Base-by-base conservation (phyloP, 1,284 basidiomycete species). In the Papiliotrema flavescens region DNA sequence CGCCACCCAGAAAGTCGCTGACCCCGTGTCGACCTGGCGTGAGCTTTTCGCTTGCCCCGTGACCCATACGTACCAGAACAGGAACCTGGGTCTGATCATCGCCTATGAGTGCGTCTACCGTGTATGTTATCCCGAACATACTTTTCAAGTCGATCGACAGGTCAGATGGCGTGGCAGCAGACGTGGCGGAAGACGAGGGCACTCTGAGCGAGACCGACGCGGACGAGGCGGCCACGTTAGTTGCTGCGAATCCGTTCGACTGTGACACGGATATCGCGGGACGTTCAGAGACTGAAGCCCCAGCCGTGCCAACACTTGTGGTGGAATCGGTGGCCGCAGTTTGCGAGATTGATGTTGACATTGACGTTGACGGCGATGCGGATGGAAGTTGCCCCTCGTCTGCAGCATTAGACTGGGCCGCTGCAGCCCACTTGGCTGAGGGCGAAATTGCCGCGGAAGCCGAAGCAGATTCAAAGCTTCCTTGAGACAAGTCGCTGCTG, bases 1-100 rank as follows among this genome's bases (percentile, higher is more conserved):
- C 3, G 49, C 39, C 7, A 51, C 49, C 49, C 49, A 51, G 20
- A 51, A 51, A 3, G 49, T 51, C n/a, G 37, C 40, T 32, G 41
- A 44, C 11, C 49, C 49, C 9, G 37, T 44, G 41, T 51, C 49
- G 41, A 51, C 41, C 49, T 51, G 41, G 5, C 11, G 17, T 28
- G n/a, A 23, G 13, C 24, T n/a, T 15, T n/a, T 14, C 24, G 19
- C 3, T 6, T 14, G 35, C n/a, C 6, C 23, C 9, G 3, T 9
- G 19, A 49, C 13, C 22, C 22, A 39, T 8, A 45, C 53, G 45
- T 17, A 54, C 53, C 17, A 54, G 32, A 6, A 54, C 47, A 9
- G 53, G 53, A 9, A 45, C 28, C 1, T 24, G 13, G 8, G 32
- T 39, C 17, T 49, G 43, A 2, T 54, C 34, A 15, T 19, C 32